Conservation (phyloP, 179 eudicot genomes). For the Drosera spatulata region DNA sequence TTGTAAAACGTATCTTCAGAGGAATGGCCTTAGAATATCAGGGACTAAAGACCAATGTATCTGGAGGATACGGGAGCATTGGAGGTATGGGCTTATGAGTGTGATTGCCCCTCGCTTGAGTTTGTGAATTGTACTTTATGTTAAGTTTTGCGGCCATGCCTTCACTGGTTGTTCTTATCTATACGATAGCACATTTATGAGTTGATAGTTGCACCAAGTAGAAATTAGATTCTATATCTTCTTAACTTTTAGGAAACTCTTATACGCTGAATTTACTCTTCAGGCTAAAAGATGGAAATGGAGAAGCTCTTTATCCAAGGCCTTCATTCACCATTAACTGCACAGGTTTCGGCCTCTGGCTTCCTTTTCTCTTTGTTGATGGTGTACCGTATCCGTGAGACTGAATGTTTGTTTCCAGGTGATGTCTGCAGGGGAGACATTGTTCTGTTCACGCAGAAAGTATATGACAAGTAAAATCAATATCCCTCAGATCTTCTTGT, state of each 20-base stretch:
- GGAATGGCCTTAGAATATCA: slow-evolving; percentile 54
- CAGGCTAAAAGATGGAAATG: slow-evolving; percentile 68
- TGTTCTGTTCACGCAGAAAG: slow-evolving; percentile 75
- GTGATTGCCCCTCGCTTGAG: neutral
- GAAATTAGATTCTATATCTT: neutral
- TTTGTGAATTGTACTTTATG: neutral
- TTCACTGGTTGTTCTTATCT: too few relatives aligned
- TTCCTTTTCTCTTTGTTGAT: slow-evolving; percentile 1
- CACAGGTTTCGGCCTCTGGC: slow-evolving; percentile 33
- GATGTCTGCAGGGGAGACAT: slow-evolving; percentile 86
- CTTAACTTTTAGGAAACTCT: neutral
- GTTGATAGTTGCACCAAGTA: too few relatives aligned
- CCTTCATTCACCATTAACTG: slow-evolving; percentile 63
- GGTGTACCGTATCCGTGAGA: neutral
- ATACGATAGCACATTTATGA: too few relatives aligned
- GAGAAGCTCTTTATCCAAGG: slow-evolving; percentile 55
- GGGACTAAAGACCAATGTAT: slow-evolving; percentile 64
- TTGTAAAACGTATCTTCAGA: slow-evolving; percentile 50
- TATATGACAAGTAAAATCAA: slow-evolving; percentile 32
- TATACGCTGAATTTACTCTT: neutral
- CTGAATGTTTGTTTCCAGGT: slow-evolving; percentile 24
- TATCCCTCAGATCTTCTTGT: neutral
- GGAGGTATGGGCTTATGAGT: slow-evolving; percentile 38
- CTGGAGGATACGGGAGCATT: slow-evolving; percentile 52
- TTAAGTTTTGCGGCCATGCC: neutral